phyloP scores from a whole-genome alignment of 2,329 filamentous ascomycete species.

The Cadophora sp. region DNA sequence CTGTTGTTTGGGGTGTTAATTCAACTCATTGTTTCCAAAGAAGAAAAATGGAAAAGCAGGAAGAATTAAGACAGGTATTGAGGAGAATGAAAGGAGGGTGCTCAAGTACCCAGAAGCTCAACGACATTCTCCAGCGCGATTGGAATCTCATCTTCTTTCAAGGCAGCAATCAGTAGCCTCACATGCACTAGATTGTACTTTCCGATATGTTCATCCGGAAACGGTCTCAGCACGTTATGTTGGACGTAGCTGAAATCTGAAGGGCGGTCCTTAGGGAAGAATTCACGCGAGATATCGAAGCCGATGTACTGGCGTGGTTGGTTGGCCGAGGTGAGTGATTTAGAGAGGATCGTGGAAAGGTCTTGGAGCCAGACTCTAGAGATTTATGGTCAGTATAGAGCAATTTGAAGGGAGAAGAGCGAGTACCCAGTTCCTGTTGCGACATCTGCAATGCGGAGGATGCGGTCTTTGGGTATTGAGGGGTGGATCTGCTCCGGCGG shows the following conservation, averaged over 20 bases:
- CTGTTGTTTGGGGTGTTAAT: neutral
- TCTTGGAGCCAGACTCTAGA: conserved; percentile 11
- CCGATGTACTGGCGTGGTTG: neutral
- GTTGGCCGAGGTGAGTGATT: neutral
- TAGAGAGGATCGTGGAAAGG: neutral
- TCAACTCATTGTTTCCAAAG: too few relatives aligned
- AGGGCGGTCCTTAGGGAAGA: neutral
- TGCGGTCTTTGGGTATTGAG: conserved; percentile 7
- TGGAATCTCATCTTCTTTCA: conserved; percentile 12
- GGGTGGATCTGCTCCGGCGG: conserved; percentile 3
- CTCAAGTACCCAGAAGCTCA: neutral
- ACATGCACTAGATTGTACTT: conserved; percentile 10
- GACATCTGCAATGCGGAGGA: conserved; percentile 10
- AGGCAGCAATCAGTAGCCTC: neutral
- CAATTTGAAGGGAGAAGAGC: neutral
- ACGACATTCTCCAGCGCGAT: conserved; percentile 17
- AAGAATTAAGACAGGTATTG: too few relatives aligned
- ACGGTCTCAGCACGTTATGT: conserved; percentile 10
- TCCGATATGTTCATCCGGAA: conserved; percentile 11
- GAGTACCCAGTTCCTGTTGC: conserved; percentile 12
- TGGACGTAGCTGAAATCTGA: neutral
- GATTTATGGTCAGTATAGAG: neutral
- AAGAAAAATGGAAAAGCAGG: too few relatives aligned
- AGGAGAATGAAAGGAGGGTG: too few relatives aligned
- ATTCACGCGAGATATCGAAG: conserved; percentile 15